A percentile compares a stretch with the other conserved stretches of the same genome.
Conservation (phyloP, 2,329 filamentous ascomycete genomes). For the Paecilomyces variotii region DNA sequence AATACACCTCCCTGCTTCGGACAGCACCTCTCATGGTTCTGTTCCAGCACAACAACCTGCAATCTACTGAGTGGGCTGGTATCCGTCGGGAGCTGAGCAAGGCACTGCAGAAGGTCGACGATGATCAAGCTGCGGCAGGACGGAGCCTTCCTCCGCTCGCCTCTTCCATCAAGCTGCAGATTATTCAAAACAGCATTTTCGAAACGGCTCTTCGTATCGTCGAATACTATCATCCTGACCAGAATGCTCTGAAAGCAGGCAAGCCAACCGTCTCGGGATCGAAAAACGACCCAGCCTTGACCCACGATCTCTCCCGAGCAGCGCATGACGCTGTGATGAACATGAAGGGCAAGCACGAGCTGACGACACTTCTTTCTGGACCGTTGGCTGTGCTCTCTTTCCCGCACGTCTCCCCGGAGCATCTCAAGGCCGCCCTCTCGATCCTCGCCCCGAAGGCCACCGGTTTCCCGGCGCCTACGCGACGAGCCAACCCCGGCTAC, state of each 20-base stretch:
- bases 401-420: slow-evolving; percentile 71
- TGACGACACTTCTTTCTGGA: slow-evolving; percentile 71
- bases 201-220: slow-evolving; percentile 74
- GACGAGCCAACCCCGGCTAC: slow-evolving; percentile 69
- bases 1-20: slow-evolving; percentile 81
- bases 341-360: slow-evolving; percentile 48
- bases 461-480: slow-evolving; percentile 68
- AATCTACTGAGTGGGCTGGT: slow-evolving; percentile 64
- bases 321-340: slow-evolving; percentile 46
- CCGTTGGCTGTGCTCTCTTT: slow-evolving; percentile 74
- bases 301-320: slow-evolving; percentile 51
- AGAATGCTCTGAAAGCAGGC: slow-evolving; percentile 13
- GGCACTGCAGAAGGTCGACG: slow-evolving; percentile 57
- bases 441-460: slow-evolving; percentile 66
- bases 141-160: slow-evolving; percentile 41
- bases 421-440: slow-evolving; percentile 72
- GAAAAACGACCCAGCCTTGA: slow-evolving; percentile 32
- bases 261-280: slow-evolving; percentile 2
- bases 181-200: slow-evolving; percentile 84
- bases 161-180: slow-evolving; percentile 65
- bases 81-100: slow-evolving; percentile 61
- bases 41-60: slow-evolving; percentile 74
- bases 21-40: slow-evolving; percentile 78
- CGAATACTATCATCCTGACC: slow-evolving; percentile 65
- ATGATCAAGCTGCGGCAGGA: slow-evolving; percentile 54